phyloP scores from a whole-genome alignment of 148 eudicot species.

The Fagopyrum esculentum region DNA sequence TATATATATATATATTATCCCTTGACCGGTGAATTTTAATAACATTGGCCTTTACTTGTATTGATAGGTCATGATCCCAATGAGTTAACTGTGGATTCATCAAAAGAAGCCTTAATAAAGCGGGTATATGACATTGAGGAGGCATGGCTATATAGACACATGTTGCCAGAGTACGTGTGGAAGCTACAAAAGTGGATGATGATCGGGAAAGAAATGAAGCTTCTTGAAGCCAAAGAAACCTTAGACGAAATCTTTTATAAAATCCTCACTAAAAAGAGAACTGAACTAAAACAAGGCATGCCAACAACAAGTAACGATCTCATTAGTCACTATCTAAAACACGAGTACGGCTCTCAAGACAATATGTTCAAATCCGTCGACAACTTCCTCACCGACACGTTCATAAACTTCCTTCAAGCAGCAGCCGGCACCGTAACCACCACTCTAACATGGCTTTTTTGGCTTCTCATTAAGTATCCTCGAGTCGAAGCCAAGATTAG shows the following conservation, averaged over 20 bases:
- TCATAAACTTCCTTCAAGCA: conserved; percentile 15
- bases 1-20: too few relatives aligned
- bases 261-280: neutral
- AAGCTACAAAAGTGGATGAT: conserved; percentile 44
- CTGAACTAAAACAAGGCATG: neutral
- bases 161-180: conserved; percentile 38
- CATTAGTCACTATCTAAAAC: neutral
- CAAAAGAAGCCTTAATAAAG: conserved; percentile 26
- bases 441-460: conserved; percentile 23
- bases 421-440: conserved; percentile 20
- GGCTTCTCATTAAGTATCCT: conserved; percentile 17
- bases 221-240: conserved; percentile 23
- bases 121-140: conserved; percentile 45
- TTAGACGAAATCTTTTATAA: conserved; percentile 32
- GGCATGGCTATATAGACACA: conserved; percentile 27
- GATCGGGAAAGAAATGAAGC: conserved; percentile 36
- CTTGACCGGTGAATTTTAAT: too few relatives aligned
- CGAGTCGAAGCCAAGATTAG: neutral
- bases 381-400: conserved; percentile 8
- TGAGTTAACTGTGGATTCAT: conserved; percentile 29
- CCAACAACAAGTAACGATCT: neutral
- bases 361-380: too few relatives aligned
- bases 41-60: too few relatives aligned
- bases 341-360: conserved; percentile 12
- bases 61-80: conserved; percentile 43